A percentile compares a stretch with the other conserved stretches of the same genome.
Conservation (phyloP, 768 basidiomycete genomes). For the Suillus variegatus region DNA sequence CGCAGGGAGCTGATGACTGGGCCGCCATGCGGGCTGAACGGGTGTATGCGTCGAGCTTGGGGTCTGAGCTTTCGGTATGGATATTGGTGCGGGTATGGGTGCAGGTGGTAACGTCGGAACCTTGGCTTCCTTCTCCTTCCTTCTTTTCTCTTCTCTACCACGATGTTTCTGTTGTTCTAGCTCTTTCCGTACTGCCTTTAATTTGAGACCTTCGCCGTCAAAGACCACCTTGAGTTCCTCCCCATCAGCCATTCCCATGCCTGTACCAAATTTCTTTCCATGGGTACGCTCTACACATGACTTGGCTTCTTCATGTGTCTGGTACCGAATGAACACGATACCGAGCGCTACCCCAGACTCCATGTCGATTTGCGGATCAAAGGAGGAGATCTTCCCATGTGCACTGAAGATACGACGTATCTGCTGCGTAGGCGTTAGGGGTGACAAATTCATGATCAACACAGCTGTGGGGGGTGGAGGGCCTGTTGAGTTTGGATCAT, state of each 20-base stretch:
- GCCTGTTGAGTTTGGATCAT: slow-evolving; percentile 71
- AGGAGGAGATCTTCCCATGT: slow-evolving; percentile 62
- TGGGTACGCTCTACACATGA: slow-evolving; percentile 66
- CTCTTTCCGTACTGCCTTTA: slow-evolving; percentile 68
- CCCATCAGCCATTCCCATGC: slow-evolving; percentile 42
- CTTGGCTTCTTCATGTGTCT: slow-evolving; percentile 66
- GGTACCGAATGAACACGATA: slow-evolving; percentile 72
- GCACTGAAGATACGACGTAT: slow-evolving; percentile 66
- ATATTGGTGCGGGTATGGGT: slow-evolving; percentile 14
- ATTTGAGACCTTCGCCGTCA: slow-evolving; percentile 70
- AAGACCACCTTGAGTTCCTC: slow-evolving; percentile 75
- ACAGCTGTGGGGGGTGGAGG: slow-evolving; percentile 76
- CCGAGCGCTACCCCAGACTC: slow-evolving; percentile 83
- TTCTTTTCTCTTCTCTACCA: slow-evolving; percentile 50
- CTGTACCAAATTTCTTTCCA: slow-evolving; percentile 58
- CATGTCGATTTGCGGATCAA: slow-evolving; percentile 79
- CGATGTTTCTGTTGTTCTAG: slow-evolving; percentile 52
- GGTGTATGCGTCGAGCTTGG: slow-evolving; percentile 31
- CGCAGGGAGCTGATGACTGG: slow-evolving; percentile 30
- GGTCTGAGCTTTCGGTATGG: slow-evolving; percentile 15
- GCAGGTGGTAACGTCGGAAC: slow-evolving; percentile 17
- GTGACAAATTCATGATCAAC: slow-evolving; percentile 69
- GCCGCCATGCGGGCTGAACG: slow-evolving; percentile 18
- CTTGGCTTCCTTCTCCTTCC: slow-evolving; percentile 35
- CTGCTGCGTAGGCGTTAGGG: slow-evolving; percentile 64